Base-by-base conservation (phyloP, 2,329 filamentous ascomycete genomes). In the Pseudogymnoascus sp. region DNA sequence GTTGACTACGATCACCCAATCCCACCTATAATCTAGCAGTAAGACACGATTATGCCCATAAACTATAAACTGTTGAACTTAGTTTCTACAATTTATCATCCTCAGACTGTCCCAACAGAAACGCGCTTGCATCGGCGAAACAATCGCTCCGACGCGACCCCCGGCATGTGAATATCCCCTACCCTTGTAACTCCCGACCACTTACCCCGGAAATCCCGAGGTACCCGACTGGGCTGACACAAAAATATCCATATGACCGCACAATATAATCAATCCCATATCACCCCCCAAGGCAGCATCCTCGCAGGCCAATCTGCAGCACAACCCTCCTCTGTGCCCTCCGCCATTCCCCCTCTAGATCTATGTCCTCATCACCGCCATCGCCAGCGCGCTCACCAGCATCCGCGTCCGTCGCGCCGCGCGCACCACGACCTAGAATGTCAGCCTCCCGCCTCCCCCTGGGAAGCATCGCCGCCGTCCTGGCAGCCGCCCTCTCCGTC, bases 361-460 rank as follows among this genome's bases (percentile, higher is more conserved):
- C 33, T 83, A 82, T 71, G 63, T 83, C 69, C 82, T 78, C 69
- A 70, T 83, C 72, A 83, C 83, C 72, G 74, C 83, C 59, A 81
- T 79, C 55, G 72, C 82, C 43, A 78, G 78, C 70, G 43, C 23
- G 7, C 23, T 52, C 43, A 70, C 70, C 49, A 80, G 81, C 49
- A 80, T 81, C 71, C 71, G 81, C 21, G 14, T 52, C 43, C 14
- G 43, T 2, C 43, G 43, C 43, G 12, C 7, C 43, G 43, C 23
- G 14, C 14, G 12, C 7, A 16, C 43, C 43, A 29, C 23, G 2
- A 23, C 43, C 6, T 14, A 29, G 5, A n/a, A 52, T 52, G 43
- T 73, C 71, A 43, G 70, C 71, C 45, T 67, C 66, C 7, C 59
- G 64, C 6, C 64, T 72, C 4, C 72, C 72, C 1, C 33, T 72